Base-by-base conservation (phyloP, 1,139 yeast genomes). In the Geotrichum reessii region DNA sequence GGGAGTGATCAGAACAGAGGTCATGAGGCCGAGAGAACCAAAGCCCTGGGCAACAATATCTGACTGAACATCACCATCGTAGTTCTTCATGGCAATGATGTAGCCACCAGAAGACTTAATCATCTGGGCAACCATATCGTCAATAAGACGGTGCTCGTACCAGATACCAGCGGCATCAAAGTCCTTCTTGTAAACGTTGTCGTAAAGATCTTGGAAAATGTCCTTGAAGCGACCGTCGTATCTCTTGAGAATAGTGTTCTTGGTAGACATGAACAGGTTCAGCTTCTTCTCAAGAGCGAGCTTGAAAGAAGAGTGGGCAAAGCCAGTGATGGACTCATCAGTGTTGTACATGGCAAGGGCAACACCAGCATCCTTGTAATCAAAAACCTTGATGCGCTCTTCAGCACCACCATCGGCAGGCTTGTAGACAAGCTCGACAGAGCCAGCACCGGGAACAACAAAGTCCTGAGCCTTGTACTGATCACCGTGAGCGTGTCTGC, bases 41-140 rank as follows among this genome's bases (percentile, higher is more conserved):
- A 91, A 92, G 47, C 98, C 98, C 77, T 92, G 98, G 49, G 98
- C 98, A 62, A 92, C 97, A 69, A 92, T 89, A 73, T 92, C 98
- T 33, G 96, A 87, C 77, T 91, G 96, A 61, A 92, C 98, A 71
- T 92, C 98, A 74, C 98, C 98, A 72, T 92, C 98, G 76, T 92
- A 92, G 79, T 92, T 92, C 80, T 92, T 92, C 84, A 92, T 82
- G 58, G 98, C 98, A 77, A 92, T 85, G 67, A 92, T 86, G 75
- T 81, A 92, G 17, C 98, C 98, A 68, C 98, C 98, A 73, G 84
- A 83, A 57, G 97, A 89, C 78, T 92, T 92, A 74, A 92, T 78
- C 97, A 92, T 92, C 78, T 92, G 97, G 24, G 98, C 98, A 62
- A 92, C 98, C 98, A 92, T 92, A 73, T 92, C 98, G 75, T 92